Evolutionary conservation across 805 yeast species (phyloP).

Genomic region (Candida tibetensis): DNA sequence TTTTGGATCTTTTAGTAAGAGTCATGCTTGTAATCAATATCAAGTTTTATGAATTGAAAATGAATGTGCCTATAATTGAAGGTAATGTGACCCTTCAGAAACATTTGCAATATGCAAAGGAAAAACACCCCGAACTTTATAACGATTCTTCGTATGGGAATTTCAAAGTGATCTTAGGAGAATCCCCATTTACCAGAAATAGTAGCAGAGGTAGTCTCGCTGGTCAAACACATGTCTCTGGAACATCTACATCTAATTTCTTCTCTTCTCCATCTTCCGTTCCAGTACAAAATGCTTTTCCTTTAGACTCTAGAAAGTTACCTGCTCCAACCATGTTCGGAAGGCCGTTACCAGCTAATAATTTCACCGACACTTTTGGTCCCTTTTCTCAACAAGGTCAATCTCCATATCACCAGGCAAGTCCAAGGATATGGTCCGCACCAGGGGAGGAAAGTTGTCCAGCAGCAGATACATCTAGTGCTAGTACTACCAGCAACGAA

Average conservation of each 20-base stretch:
- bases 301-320: neutral
- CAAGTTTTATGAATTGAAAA: constrained; percentile 15
- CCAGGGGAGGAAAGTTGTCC: neutral
- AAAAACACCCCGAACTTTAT: neutral
- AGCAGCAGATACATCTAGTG: neutral
- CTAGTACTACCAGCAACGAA: constrained; percentile 1
- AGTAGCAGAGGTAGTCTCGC: too few relatives aligned
- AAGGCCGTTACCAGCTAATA: too few relatives aligned
- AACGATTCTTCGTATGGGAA: neutral
- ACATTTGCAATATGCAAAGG: constrained; percentile 10
- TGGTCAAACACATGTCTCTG: too few relatives aligned
- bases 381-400: neutral
- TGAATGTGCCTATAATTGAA: constrained; percentile 9
- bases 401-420: neutral
- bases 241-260: neutral
- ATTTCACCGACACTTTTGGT: neutral
- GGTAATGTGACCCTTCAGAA: constrained; percentile 10
- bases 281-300: neutral
- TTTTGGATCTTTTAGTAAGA: constrained; percentile 17
- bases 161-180: neutral
- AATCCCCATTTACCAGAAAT: neutral
- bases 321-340: too few relatives aligned
- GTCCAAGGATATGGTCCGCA: neutral
- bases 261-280: neutral
- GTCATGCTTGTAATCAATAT: constrained; percentile 18